Conservation (phyloP, 1,284 basidiomycete genomes). For the Pascua guehoae region DNA sequence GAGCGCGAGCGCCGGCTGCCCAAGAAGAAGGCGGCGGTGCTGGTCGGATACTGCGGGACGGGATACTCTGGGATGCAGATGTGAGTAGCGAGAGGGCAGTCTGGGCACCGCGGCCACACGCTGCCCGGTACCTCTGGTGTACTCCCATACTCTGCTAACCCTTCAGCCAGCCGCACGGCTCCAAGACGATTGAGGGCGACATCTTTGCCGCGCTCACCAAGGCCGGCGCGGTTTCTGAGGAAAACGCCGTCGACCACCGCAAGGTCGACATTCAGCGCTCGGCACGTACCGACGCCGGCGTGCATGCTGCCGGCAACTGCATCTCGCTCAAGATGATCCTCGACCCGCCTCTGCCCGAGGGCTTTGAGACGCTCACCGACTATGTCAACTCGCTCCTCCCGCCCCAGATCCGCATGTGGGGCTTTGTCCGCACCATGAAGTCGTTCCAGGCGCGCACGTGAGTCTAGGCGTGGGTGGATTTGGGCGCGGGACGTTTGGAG, state of each 20-base stretch:
- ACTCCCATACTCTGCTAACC: too few relatives aligned
- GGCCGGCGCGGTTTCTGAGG: constrained; percentile 84
- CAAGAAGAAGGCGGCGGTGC: constrained; percentile 56
- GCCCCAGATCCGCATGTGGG: constrained; percentile 88
- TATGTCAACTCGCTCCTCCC: constrained; percentile 84
- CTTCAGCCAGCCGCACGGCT: constrained; percentile 43
- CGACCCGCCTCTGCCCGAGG: constrained; percentile 64
- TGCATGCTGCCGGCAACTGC: constrained; percentile 90
- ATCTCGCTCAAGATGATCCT: constrained; percentile 86
- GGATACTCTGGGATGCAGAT: constrained; percentile 92
- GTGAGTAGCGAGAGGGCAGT: constrained; percentile 56
- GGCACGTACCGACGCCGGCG: constrained; percentile 93
- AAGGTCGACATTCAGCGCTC: constrained; percentile 86
- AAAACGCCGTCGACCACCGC: constrained; percentile 85
- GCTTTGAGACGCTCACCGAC: constrained; percentile 57
- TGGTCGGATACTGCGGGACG: constrained; percentile 55
- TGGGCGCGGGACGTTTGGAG: too few relatives aligned
- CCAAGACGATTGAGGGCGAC: constrained; percentile 84
- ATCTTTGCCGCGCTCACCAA: constrained; percentile 84
- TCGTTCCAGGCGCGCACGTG: constrained; percentile 83
- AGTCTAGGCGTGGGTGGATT: too few relatives aligned
- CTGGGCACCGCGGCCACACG: background rate
- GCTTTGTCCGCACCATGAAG: constrained; percentile 79
- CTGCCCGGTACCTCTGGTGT: background rate
- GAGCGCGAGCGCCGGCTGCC: constrained; percentile 47